A percentile compares a stretch with the other conserved stretches of the same genome.
Conservation (phyloP, 192 early-diverging fungal species). For the Rhizoclosmatium globosum region DNA sequence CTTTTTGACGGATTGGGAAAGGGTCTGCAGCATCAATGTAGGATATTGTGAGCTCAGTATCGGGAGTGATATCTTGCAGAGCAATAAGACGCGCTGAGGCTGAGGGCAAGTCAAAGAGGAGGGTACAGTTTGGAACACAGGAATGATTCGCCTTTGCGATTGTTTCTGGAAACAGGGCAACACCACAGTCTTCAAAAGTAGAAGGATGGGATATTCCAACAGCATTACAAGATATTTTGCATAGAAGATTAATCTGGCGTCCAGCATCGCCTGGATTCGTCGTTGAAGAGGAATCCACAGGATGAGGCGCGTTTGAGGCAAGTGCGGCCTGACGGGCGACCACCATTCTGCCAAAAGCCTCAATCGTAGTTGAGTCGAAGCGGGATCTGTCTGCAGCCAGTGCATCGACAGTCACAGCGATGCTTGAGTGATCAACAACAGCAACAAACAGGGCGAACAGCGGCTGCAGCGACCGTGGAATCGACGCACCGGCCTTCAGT, state of each 20-base stretch:
- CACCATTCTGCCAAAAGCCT: neutral
- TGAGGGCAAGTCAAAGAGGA: neutral
- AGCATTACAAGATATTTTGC: conserved; percentile 1
- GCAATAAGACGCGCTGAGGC: neutral
- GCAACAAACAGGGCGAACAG: neutral
- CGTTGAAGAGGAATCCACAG: neutral
- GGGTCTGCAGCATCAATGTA: neutral
- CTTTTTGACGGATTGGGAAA: neutral
- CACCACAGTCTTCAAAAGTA: neutral
- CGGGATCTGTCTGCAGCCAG: neutral
- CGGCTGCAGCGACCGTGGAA: neutral
- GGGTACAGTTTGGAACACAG: neutral
- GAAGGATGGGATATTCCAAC: neutral
- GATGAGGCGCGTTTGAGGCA: neutral
- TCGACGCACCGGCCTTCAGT: neutral
- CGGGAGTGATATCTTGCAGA: neutral
- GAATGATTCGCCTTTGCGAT: neutral
- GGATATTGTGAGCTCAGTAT: neutral
- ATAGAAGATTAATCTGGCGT: neutral
- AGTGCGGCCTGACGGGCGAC: neutral
- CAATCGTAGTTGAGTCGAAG: neutral
- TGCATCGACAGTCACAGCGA: neutral
- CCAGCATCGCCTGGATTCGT: neutral
- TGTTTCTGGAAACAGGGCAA: neutral
- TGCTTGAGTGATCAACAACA: neutral